A percentile compares a stretch with the other conserved stretches of the same genome.
These are phyloP conservation scores for Vicia sativa DNA, from an alignment of 306 rosid genomes.

Conservation along the genomic window DNA sequence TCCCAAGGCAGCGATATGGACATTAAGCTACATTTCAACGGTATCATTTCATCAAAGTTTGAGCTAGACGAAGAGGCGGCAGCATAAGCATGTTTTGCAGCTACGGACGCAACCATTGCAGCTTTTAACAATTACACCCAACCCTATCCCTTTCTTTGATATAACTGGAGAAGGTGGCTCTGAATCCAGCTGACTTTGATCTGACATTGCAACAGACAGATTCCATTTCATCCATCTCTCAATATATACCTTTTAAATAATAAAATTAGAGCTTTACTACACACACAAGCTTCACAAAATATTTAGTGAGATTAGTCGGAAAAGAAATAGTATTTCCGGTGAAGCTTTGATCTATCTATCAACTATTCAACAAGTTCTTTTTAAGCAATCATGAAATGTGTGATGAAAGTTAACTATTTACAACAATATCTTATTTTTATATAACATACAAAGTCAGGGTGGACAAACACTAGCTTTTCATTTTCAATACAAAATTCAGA, in stretches of 20 bases:
- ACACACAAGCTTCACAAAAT: constrained; percentile 34
- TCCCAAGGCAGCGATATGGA: constrained; percentile 98
- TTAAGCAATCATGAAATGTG: constrained; percentile 6
- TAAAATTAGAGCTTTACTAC: constrained; percentile 31
- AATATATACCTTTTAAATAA: constrained; percentile 34
- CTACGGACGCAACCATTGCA: constrained; percentile 85
- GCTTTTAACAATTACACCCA: constrained; percentile 87
- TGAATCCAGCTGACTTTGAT: constrained; percentile 81
- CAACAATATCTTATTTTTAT: constrained; percentile 16
- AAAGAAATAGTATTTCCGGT: constrained; percentile 12
- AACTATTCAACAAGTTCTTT: constrained; percentile 20
- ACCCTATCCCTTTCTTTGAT: constrained; percentile 77
- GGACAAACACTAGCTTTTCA: neutral
- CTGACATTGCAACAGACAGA: constrained; percentile 52
- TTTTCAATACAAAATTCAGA: constrained; percentile 34
- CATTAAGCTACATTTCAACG: constrained; percentile 95
- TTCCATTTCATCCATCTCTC: constrained; percentile 42
- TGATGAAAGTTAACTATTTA: constrained; percentile 4
- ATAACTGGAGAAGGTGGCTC: constrained; percentile 84
- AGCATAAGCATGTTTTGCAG: constrained; percentile 88
- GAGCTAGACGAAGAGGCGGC: constrained; percentile 72
- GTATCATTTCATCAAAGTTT: constrained; percentile 72
- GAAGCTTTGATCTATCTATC: constrained; percentile 26
- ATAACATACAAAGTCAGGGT: neutral
- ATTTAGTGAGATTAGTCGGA: constrained; percentile 22